These are phyloP conservation scores for Myxozyma vanderwaltii DNA, from an alignment of 805 yeast genomes.

Conservation along the genomic window DNA sequence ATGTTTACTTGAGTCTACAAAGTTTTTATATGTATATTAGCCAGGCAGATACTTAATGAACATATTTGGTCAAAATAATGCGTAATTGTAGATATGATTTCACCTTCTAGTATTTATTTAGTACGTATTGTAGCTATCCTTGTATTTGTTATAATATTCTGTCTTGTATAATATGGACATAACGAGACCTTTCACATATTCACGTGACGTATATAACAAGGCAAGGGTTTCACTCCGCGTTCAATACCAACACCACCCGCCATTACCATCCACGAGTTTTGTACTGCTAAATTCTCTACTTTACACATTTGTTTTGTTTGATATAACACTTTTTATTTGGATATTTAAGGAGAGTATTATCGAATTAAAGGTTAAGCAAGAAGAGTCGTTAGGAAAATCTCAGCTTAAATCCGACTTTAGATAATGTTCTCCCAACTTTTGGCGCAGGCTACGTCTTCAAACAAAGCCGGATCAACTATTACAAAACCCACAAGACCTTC, in stretches of 20 bases:
- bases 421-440: slow-evolving; percentile 38
- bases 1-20: background rate
- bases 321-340: background rate
- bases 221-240: too few relatives aligned
- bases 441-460: slow-evolving; percentile 30
- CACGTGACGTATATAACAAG: too few relatives aligned
- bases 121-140: too few relatives aligned
- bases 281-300: too few relatives aligned
- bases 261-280: too few relatives aligned
- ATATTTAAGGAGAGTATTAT: background rate
- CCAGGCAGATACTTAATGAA: slow-evolving; percentile 5
- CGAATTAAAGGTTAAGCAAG: background rate
- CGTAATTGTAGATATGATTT: too few relatives aligned
- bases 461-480: background rate
- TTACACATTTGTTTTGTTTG: background rate
- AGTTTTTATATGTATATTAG: slow-evolving; percentile 12
- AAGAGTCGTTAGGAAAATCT: background rate
- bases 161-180: too few relatives aligned
- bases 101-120: too few relatives aligned
- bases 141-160: too few relatives aligned
- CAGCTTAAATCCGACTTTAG: too few relatives aligned
- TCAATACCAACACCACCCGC: too few relatives aligned
- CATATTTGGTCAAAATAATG: background rate
- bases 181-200: too few relatives aligned
- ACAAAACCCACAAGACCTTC: background rate